Evolutionary conservation across 306 rosid species (phyloP).

Genomic region (Lotus japonicus): DNA sequence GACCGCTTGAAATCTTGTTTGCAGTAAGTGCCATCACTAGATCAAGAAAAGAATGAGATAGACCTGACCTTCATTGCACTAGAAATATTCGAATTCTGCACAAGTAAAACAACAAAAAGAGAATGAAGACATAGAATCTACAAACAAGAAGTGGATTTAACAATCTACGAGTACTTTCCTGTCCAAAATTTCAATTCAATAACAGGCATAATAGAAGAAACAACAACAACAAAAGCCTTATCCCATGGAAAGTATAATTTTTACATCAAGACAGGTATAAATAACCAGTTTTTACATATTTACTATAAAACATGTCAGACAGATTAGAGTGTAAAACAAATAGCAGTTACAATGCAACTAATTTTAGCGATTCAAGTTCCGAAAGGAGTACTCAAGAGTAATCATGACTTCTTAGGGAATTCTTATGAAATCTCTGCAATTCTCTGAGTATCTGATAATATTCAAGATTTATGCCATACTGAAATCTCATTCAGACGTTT

Average conservation of each 20-base stretch:
- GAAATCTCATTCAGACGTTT: neutral
- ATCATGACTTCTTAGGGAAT: neutral
- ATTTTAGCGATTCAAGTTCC: slow-evolving; percentile 1
- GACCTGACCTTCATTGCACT: slow-evolving; percentile 31
- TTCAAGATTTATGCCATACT: neutral
- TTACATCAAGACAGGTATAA: too few relatives aligned
- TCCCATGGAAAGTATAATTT: too few relatives aligned
- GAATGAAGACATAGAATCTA: slow-evolving; percentile 11
- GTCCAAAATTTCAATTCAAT: neutral
- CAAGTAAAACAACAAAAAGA: slow-evolving; percentile 19
- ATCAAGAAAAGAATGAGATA: slow-evolving; percentile 27
- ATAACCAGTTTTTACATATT: neutral
- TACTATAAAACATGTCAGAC: neutral
- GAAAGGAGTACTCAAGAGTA: neutral
- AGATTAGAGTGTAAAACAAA: slow-evolving; percentile 3
- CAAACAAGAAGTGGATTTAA: neutral
- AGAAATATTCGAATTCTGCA: slow-evolving; percentile 33
- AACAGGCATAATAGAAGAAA: too few relatives aligned
- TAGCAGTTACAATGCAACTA: neutral
- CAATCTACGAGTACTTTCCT: neutral
- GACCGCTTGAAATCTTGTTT: slow-evolving; percentile 58
- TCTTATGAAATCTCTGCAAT: neutral
- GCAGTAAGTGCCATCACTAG: slow-evolving; percentile 57
- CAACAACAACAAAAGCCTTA: too few relatives aligned
- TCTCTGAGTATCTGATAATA: neutral